phyloP scores from a whole-genome alignment of 345 rosid species.

The Excoecaria agallocha region DNA sequence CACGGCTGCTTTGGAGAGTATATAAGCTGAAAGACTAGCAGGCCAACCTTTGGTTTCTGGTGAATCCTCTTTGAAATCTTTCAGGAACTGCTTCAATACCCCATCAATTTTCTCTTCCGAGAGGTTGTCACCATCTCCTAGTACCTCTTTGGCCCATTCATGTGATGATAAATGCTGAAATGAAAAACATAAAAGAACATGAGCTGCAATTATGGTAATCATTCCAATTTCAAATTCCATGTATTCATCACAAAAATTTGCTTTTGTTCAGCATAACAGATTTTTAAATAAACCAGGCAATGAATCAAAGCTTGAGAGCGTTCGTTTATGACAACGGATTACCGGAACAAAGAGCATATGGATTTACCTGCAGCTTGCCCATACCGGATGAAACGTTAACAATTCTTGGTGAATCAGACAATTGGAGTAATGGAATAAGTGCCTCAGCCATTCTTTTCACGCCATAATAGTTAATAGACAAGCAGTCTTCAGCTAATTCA shows the following conservation, averaged over 20 bases:
- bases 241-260: too few relatives aligned
- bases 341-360: too few relatives aligned
- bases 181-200: too few relatives aligned
- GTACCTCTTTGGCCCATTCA: slow-evolving; percentile 27
- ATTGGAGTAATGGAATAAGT: slow-evolving; percentile 35
- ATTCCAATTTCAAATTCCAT: too few relatives aligned
- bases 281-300: too few relatives aligned
- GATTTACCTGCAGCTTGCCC: slow-evolving; percentile 5
- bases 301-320: background rate
- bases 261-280: slow-evolving; percentile 18
- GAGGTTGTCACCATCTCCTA: slow-evolving; percentile 27
- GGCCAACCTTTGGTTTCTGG: slow-evolving; percentile 39
- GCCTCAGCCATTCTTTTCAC: slow-evolving; percentile 33
- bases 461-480: slow-evolving; percentile 47
- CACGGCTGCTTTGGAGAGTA: slow-evolving; percentile 29
- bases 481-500: slow-evolving; percentile 37
- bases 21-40: slow-evolving; percentile 20
- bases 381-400: slow-evolving; percentile 30
- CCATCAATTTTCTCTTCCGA: slow-evolving; percentile 33
- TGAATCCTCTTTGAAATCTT: slow-evolving; percentile 32
- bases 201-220: too few relatives aligned
- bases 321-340: background rate
- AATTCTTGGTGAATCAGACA: slow-evolving; percentile 40
- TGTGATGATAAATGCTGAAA: too few relatives aligned
- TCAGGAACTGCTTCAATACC: slow-evolving; percentile 21